These are phyloP conservation scores for Anaeramoeba flamelloides DNA, from an alignment of 78 protist species.

Conservation along the genomic window DNA sequence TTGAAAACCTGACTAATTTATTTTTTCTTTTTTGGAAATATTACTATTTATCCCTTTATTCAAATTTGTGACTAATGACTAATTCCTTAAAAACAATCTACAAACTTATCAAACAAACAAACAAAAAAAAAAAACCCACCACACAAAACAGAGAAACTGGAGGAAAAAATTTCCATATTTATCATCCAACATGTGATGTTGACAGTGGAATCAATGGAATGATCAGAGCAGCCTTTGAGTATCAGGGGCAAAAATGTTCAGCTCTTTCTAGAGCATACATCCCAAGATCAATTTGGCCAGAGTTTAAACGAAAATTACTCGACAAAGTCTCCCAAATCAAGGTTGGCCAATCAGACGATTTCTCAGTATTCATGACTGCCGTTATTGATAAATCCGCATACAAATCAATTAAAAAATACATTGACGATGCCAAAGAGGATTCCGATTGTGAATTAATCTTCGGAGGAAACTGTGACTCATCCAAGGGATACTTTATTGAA, in stretches of 20 bases:
- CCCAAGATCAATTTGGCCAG: slow-evolving; percentile 52
- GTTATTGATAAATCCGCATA: slow-evolving; percentile 68
- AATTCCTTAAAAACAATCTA: too few relatives aligned
- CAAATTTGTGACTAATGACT: too few relatives aligned
- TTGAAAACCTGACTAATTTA: too few relatives aligned
- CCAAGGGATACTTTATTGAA: slow-evolving; percentile 63
- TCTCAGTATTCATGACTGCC: slow-evolving; percentile 44
- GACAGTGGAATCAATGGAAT: slow-evolving; percentile 13
- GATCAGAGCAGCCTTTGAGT: slow-evolving; percentile 71
- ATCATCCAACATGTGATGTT: slow-evolving; percentile 42
- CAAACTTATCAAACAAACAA: too few relatives aligned
- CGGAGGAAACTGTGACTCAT: slow-evolving; percentile 43
- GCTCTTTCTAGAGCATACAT: slow-evolving; percentile 69
- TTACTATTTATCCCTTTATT: too few relatives aligned
- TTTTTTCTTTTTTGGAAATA: too few relatives aligned
- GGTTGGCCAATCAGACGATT: slow-evolving; percentile 21
- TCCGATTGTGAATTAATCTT: slow-evolving; percentile 38
- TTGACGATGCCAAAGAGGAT: slow-evolving; percentile 54
- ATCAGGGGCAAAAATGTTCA: slow-evolving; percentile 83
- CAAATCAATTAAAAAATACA: slow-evolving; percentile 39
- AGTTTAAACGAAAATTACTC: slow-evolving; percentile 1
- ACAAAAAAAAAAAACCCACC: too few relatives aligned
- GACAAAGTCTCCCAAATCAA: slow-evolving; percentile 21
- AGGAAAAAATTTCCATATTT: slow-evolving; percentile 82
- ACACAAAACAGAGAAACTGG: too few relatives aligned